Base-by-base conservation (phyloP, 257 asterid genomes). In the Lycium ferocissimum region DNA sequence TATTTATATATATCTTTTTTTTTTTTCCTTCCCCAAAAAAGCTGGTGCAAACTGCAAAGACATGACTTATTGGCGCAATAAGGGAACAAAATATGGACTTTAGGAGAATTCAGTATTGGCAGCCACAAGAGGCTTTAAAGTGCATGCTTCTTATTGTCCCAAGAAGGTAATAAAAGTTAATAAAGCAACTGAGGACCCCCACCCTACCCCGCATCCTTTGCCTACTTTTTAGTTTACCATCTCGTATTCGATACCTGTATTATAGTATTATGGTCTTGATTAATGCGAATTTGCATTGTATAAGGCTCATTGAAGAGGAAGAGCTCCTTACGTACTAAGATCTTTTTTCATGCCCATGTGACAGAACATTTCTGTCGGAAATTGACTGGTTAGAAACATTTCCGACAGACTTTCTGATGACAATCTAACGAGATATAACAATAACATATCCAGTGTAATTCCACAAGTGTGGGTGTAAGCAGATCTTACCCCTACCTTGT, bases 141-240 rank as follows among this genome's bases (percentile, higher is more conserved):
- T 66, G 67, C 85, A 82, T 82, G 85, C 38, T 66, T 62, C 22
- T 62, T 22, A 66, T 51, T 53, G 40, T 26, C 79, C 67, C 67
- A 82, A 82, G 66, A 82, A 81, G 84, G 84, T 7, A 62, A 6
- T 26, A 53, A 76, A 49, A 75, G 81, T 49, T 75, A 49, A 81
- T 22, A 65, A 82, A 82, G 85, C 38, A 66, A 49, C 14, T 40
- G 43, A 33, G 85, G 85, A 56, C 85, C 84, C 63, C 63, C 38
- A 1, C 9, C 53, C 6, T 6, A 0, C 3, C 1, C 78, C n/a
- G 13, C n/a, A 5, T 17, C 1, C 8, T 63, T 65, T 12, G 10
- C 72, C 15, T 11, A 26, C 33, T 33, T 33, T 33, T 4, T 6
- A 6, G 17, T 13, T 33, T 7, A 66, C 33, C n/a, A 6, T 33